Evolutionary conservation across 352 stramenopile species (phyloP), one percentile per base, ranked within the genome.

Genomic region (Phytophthora podocarpi): DNA sequence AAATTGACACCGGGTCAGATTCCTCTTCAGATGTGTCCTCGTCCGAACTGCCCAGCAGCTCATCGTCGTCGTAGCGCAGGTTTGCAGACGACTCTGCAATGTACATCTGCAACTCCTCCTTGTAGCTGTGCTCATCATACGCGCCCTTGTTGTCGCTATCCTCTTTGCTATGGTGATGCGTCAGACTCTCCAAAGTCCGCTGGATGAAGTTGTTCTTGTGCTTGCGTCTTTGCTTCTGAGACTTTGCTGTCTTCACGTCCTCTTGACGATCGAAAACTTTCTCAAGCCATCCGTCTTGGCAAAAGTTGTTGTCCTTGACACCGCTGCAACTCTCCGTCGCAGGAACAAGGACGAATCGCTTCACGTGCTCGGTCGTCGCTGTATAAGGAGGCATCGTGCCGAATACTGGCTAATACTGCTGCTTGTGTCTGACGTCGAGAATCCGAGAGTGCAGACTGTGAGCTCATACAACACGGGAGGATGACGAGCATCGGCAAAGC

Each of bases 71-170:
- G 31, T 64, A 36, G 32, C 11, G 24, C 31, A 70, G 20, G 27
- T 60, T 61, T 16, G 46, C 57, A 21, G 36, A 53, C 23, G 67
- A 54, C 26, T 71, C 61, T 2, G 43, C 35, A 45, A 76, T 59
- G 47, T 61, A 63, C n/a, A 69, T 39, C 11, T 56, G 32, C n/a
- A 75, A 51, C 42, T 72, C 67, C 4, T 68, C 37, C 9, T 32
- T 26, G 62, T 75, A 75, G 50, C 51, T 65, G 34, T 49, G n/a
- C n/a, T 62, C 52, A 13, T 68, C 43, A 24, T 58, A 41, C 31
- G 8, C 20, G 4, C 52, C 27, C 11, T 35, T 53, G n/a, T n/a
- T 48, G 18, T 37, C n/a, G 3, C 8, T 32, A 10, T 49, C 34
- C 23, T 26, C 21, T 41, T 64, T 63, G 36, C 12, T 36, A 32